Percentiles rank a stretch among this genome's conserved stretches.
phyloP scores from a whole-genome alignment of 2,329 filamentous ascomycete genomes.

The Pseudogymnoascus sp. region DNA sequence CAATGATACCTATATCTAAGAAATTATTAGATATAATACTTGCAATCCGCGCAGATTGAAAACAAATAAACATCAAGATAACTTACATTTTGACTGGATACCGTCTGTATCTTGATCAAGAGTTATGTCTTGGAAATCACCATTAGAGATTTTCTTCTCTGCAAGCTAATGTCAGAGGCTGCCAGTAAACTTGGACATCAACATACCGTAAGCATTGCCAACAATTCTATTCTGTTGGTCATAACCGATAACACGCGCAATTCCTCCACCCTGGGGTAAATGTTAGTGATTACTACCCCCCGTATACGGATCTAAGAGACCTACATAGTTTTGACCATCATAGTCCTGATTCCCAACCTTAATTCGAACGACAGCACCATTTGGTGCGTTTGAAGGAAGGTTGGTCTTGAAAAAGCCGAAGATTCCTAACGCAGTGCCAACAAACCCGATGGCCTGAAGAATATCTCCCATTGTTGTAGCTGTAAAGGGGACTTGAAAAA shows the following conservation, averaged over 20 bases:
- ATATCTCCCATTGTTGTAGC: not conserved
- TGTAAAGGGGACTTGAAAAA: not conserved
- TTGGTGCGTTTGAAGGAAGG: not conserved
- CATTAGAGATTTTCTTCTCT: not conserved
- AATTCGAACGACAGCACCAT: not conserved
- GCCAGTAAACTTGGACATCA: not conserved
- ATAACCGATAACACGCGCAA: not conserved
- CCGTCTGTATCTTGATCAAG: conserved; percentile 2
- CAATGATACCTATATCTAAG: not conserved
- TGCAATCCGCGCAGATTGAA: not conserved
- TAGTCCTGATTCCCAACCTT: not conserved
- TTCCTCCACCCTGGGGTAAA: not conserved
- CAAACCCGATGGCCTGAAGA: not conserved
- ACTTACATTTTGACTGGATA: not conserved
- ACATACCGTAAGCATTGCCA: not conserved
- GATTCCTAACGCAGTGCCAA: not conserved
- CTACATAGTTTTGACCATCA: not conserved
- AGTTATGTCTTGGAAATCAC: not conserved
- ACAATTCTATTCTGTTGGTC: not conserved
- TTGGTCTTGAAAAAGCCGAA: not conserved
- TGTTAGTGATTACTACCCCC: not conserved
- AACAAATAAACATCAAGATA: not conserved
- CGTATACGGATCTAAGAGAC: not conserved
- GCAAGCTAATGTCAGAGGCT: not conserved
- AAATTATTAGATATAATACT: not conserved